Percentiles rank a stretch among this genome's conserved stretches.
Evolutionary conservation across 2,329 filamentous ascomycete genomes (phyloP).

Genomic region (Penicillium nordicum): DNA sequence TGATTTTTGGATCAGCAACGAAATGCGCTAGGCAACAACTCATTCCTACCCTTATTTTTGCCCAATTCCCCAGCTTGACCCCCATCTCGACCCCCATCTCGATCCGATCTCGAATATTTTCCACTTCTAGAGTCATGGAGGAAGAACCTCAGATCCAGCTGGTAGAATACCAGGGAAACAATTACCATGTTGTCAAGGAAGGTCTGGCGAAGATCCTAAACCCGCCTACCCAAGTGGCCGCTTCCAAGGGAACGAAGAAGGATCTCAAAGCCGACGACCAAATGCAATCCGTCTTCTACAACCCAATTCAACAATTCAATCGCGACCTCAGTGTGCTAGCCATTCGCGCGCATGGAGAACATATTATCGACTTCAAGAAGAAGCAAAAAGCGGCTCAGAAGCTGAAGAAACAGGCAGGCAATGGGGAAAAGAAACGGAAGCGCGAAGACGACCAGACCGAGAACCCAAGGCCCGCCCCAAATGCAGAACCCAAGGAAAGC

Average conservation of each 20-base stretch:
- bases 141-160: constrained; percentile 20
- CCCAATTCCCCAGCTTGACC: constrained; percentile 1
- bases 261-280: constrained; percentile 54
- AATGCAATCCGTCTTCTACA: constrained; percentile 87
- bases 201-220: constrained; percentile 66
- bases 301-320: constrained; percentile 98
- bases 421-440: constrained; percentile 40
- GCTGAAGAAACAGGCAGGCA: constrained; percentile 33
- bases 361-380: constrained; percentile 51
- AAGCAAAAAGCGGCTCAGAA: constrained; percentile 48
- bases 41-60: neutral
- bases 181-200: constrained; percentile 62
- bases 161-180: constrained; percentile 48
- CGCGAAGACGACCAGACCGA: constrained; percentile 26
- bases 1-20: constrained; percentile 1
- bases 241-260: constrained; percentile 43
- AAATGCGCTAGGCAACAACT: constrained; percentile 11
- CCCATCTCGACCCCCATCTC: neutral
- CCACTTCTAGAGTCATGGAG: constrained; percentile 18
- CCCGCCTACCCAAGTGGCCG: constrained; percentile 49
- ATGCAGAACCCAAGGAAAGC: constrained; percentile 20
- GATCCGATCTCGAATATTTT: constrained; percentile 10
- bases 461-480: constrained; percentile 14
- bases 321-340: constrained; percentile 89
- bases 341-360: constrained; percentile 82